These are phyloP conservation scores for Tanacetum coccineum DNA, from an alignment of 129 eudicot species.

Conservation along the genomic window DNA sequence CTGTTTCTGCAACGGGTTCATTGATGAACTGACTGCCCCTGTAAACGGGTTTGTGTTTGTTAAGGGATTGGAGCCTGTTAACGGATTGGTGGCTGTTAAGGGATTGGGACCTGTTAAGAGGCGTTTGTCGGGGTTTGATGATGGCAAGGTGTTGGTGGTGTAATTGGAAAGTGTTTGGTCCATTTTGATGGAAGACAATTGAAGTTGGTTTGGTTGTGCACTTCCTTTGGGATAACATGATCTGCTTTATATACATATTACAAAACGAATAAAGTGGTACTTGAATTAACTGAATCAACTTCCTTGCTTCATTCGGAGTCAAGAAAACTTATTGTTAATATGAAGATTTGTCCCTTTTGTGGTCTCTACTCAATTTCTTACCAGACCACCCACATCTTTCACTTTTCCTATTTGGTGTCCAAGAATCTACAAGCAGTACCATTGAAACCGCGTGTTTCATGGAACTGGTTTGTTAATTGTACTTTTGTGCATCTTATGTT, in stretches of 20 bases:
- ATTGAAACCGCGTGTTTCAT: constrained; percentile 10
- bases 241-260: constrained; percentile 26
- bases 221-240: constrained; percentile 1
- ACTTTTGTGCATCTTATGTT: background rate
- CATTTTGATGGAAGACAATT: constrained; percentile 14
- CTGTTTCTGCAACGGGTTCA: constrained; percentile 22
- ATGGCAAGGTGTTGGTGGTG: constrained; percentile 24
- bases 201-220: constrained; percentile 20
- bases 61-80: constrained; percentile 24
- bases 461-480: constrained; percentile 10
- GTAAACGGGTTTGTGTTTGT: constrained; percentile 29
- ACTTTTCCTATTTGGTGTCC: constrained; percentile 30
- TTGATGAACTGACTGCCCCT: constrained; percentile 21
- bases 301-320: constrained; percentile 53
- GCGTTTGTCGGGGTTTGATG: constrained; percentile 35
- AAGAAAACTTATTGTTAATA: constrained; percentile 22
- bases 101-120: constrained; percentile 27
- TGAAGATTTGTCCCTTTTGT: constrained; percentile 44
- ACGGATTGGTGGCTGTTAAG: constrained; percentile 1
- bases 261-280: constrained; percentile 39
- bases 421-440: constrained; percentile 31
- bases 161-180: constrained; percentile 30
- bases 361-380: constrained; percentile 26
- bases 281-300: constrained; percentile 46
- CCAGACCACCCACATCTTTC: constrained; percentile 23